Conservation (phyloP, 2,329 filamentous ascomycete species). For the Phialophora expanda region DNA sequence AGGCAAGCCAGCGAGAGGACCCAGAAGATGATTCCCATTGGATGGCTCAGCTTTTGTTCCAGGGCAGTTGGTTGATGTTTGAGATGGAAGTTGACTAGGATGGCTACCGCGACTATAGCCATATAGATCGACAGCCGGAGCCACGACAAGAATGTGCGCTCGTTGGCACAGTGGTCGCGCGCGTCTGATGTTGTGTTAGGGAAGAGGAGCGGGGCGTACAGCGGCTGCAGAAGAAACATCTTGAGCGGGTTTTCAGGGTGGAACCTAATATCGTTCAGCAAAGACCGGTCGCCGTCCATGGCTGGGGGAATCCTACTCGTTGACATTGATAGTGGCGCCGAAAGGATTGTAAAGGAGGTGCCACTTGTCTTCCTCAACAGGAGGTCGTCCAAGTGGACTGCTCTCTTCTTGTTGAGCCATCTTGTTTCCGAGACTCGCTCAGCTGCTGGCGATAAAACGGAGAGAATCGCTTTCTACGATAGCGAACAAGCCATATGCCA, state of each 20-base stretch:
- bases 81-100: conserved; percentile 91
- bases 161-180: conserved; percentile 69
- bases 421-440: background rate
- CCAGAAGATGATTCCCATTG: conserved; percentile 90
- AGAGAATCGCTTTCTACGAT: background rate
- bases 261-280: conserved; percentile 20
- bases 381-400: background rate
- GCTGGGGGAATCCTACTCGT: conserved; percentile 25
- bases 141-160: conserved; percentile 84
- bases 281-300: background rate
- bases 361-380: conserved; percentile 26
- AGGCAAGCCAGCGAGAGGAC: conserved; percentile 77
- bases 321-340: conserved; percentile 29
- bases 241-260: conserved; percentile 43
- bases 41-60: conserved; percentile 78
- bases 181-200: conserved; percentile 71
- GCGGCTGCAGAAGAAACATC: conserved; percentile 59
- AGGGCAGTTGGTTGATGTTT: conserved; percentile 71
- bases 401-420: background rate
- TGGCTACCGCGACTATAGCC: conserved; percentile 85
- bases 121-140: conserved; percentile 88
- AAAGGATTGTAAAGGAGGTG: conserved; percentile 39
- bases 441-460: background rate
- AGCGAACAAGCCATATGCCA: background rate
- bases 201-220: conserved; percentile 66